Evolutionary conservation across 2,329 filamentous ascomycete genomes (phyloP).

Genomic region (Epichloe festucae): DNA sequence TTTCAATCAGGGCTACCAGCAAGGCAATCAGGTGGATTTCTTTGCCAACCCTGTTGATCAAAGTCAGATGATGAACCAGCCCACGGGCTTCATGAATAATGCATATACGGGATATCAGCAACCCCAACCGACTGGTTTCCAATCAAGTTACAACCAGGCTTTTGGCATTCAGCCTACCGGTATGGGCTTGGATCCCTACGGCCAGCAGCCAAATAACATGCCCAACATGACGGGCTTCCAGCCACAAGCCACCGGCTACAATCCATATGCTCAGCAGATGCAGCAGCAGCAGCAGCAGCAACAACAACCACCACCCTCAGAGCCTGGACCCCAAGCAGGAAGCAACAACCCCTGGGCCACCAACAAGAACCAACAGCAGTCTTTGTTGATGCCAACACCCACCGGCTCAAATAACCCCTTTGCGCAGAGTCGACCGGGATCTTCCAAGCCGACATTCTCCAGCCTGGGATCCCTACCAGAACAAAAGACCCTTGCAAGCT

Average conservation of each 20-base stretch:
- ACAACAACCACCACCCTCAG: conserved; percentile 25
- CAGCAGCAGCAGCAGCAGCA: conserved; percentile 24
- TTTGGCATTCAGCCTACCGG: conserved; percentile 50
- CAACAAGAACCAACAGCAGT: conserved; percentile 39
- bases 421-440: conserved; percentile 58
- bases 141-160: conserved; percentile 51
- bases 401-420: conserved; percentile 99
- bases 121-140: conserved; percentile 36
- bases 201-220: conserved; percentile 25
- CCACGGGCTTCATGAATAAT: conserved; percentile 55
- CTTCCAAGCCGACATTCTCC: conserved; percentile 43
- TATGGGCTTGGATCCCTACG: conserved; percentile 59
- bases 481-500: conserved; percentile 59
- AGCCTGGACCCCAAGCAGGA: conserved; percentile 56
- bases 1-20: conserved; percentile 94
- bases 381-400: conserved; percentile 62
- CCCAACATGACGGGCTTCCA: conserved; percentile 30
- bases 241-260: conserved; percentile 40
- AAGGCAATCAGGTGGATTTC: conserved; percentile 92
- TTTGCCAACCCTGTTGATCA: conserved; percentile 86
- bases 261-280: conserved; percentile 37
- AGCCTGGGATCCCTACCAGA: conserved; percentile 67
- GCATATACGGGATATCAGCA: conserved; percentile 41
- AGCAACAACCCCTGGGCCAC: conserved; percentile 92
- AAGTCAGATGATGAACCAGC: conserved; percentile 61